These are phyloP conservation scores for Entamoeba dispar DNA, from an alignment of 208 protist species.

Conservation along the genomic window DNA sequence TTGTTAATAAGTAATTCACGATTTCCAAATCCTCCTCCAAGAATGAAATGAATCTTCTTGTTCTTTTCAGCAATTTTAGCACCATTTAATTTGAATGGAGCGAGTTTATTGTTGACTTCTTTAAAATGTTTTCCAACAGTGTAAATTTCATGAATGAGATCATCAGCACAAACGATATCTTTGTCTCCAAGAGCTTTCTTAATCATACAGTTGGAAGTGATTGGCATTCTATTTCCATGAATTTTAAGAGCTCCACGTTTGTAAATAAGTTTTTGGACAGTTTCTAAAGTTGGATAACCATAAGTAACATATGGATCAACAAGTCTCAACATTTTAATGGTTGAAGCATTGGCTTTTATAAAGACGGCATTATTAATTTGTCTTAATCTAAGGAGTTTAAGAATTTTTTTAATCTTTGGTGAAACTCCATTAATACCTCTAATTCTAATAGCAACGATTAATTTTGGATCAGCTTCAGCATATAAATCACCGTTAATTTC, in stretches of 20 bases:
- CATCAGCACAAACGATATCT: conserved; percentile 86
- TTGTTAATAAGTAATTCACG: conserved; percentile 91
- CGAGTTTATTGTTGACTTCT: conserved; percentile 79
- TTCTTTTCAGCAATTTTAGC: conserved; percentile 68
- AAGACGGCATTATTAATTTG: conserved; percentile 96
- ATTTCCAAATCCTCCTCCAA: conserved; percentile 96
- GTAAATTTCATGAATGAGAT: conserved; percentile 97
- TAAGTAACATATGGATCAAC: conserved; percentile 96
- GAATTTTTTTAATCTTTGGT: conserved; percentile 88
- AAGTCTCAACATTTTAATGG: conserved; percentile 86
- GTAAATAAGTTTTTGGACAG: conserved; percentile 85
- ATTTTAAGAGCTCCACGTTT: conserved; percentile 91
- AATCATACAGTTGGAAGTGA: conserved; percentile 77
- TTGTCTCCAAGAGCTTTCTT: conserved; percentile 60
- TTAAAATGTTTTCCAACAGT: conserved; percentile 91
- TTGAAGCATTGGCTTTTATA: conserved; percentile 93
- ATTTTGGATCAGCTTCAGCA: conserved; percentile 75
- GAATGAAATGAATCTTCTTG: conserved; percentile 83
- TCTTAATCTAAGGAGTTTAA: conserved; percentile 67
- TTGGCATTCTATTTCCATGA: conserved; percentile 78
- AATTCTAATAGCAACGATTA: conserved; percentile 93
- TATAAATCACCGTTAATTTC: conserved; percentile 73
- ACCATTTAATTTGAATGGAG: conserved; percentile 72
- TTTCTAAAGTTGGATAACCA: conserved; percentile 84
- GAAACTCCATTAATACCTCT: conserved; percentile 86